Evolutionary conservation across 2,329 filamentous ascomycete genomes (phyloP).

Genomic region (Venturia pyrina): DNA sequence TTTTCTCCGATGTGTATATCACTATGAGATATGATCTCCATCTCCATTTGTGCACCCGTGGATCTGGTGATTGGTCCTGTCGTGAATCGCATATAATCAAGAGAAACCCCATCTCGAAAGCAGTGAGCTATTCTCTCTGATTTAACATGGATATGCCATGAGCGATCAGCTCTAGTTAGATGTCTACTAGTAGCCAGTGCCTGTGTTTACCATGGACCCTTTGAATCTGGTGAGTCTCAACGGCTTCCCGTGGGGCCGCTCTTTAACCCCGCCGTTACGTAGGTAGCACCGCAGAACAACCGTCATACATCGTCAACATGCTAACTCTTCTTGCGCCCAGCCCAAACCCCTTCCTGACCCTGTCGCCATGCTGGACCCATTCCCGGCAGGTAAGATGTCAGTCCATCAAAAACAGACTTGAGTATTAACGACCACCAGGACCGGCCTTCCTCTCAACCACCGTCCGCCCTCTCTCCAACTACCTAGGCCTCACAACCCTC

Average conservation of each 20-base stretch:
- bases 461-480: slow-evolving; percentile 55
- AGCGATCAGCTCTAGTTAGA: no score
- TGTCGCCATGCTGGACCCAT: slow-evolving; percentile 6
- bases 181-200: no score
- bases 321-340: slow-evolving; percentile 2
- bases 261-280: not conserved
- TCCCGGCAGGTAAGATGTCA: slow-evolving; percentile 2
- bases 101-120: not conserved
- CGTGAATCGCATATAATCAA: no score
- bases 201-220: not conserved
- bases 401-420: not conserved
- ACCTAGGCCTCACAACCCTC: slow-evolving; percentile 52
- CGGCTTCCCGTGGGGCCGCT: no score
- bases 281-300: not conserved
- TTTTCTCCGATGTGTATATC: not conserved
- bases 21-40: not conserved
- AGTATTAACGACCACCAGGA: not conserved
- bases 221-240: not conserved
- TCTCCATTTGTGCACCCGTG: not conserved
- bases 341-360: not conserved
- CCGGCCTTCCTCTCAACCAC: slow-evolving; percentile 34
- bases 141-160: not conserved
- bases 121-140: not conserved
- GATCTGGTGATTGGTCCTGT: no score
- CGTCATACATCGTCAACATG: not conserved